These are phyloP conservation scores for Yarrowia porcina DNA, from an alignment of 805 yeast genomes.

Conservation along the genomic window DNA sequence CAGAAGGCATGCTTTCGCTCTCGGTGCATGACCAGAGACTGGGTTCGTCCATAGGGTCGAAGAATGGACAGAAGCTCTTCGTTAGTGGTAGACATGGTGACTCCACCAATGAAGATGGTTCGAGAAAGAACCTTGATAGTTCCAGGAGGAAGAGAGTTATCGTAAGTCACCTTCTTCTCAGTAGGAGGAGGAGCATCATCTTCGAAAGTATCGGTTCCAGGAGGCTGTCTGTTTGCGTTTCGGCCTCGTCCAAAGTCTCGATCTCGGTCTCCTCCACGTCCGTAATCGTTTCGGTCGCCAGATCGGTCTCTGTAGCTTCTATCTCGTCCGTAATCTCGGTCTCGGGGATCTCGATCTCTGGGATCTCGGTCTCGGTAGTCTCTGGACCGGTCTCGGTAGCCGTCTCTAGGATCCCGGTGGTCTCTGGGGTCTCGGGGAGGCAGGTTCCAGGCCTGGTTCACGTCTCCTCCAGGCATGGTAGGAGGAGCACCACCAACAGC, in stretches of 20 bases:
- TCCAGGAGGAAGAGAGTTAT: slow-evolving; percentile 69
- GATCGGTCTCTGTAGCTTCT: slow-evolving; percentile 16
- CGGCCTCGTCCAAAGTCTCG: not conserved
- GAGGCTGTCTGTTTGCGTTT: slow-evolving; percentile 8
- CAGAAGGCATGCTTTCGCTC: slow-evolving; percentile 96
- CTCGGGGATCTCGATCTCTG: slow-evolving; percentile 25
- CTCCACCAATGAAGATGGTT: slow-evolving; percentile 92
- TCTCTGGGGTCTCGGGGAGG: slow-evolving; percentile 11
- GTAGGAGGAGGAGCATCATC: slow-evolving; percentile 15
- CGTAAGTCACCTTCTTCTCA: slow-evolving; percentile 55
- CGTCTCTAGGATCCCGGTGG: slow-evolving; percentile 1
- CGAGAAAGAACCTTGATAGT: slow-evolving; percentile 80
- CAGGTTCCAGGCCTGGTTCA: slow-evolving; percentile 27
- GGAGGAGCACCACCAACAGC: not conserved
- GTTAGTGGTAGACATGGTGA: slow-evolving; percentile 79
- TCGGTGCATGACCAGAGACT: slow-evolving; percentile 78
- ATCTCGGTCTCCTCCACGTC: not conserved
- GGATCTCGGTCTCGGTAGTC: slow-evolving; percentile 23
- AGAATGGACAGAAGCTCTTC: slow-evolving; percentile 63
- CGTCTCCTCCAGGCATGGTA: not conserved
- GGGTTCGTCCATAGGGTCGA: slow-evolving; percentile 87
- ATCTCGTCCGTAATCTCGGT: slow-evolving; percentile 26
- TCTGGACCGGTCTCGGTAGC: slow-evolving; percentile 16
- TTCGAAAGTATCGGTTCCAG: slow-evolving; percentile 17
- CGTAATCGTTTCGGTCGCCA: not conserved